Evolutionary conservation across 2,329 filamentous ascomycete species (phyloP).

Genomic region (Xylaria sp.): DNA sequence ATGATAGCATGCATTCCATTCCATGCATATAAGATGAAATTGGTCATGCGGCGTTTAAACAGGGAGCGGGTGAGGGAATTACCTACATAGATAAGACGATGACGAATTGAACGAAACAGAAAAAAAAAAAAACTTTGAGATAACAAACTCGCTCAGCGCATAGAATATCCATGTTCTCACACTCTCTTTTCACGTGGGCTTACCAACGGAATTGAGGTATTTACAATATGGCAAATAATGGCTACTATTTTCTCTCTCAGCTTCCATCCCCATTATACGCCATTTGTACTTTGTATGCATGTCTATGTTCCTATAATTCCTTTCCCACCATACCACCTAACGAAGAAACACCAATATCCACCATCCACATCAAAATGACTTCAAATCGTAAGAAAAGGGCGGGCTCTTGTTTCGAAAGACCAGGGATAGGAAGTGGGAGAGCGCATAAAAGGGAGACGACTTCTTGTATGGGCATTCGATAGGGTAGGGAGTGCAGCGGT

Average conservation of each 20-base stretch:
- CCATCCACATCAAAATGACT: not conserved
- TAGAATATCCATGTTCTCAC: no score
- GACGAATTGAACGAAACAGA: not conserved
- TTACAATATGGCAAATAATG: conserved; percentile 4
- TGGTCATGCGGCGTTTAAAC: not conserved
- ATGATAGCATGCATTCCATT: not conserved
- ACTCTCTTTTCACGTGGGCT: not conserved
- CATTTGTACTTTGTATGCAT: not conserved
- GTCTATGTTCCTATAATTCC: not conserved
- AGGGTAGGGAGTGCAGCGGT: conserved; percentile 18
- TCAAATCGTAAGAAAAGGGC: not conserved
- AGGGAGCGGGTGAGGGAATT: not conserved
- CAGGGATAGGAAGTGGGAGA: not conserved
- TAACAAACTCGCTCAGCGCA: not conserved
- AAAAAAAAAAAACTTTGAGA: not conserved
- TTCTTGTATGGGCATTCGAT: conserved; percentile 22
- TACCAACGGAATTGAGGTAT: not conserved
- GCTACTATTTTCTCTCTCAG: conserved; percentile 6
- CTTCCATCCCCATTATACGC: not conserved
- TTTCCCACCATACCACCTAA: not conserved
- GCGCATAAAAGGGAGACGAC: conserved; percentile 5
- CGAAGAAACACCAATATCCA: conserved; percentile 1
- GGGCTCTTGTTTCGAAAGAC: conserved; percentile 1
- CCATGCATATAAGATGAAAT: not conserved
- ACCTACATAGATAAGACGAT: not conserved